Conservation (phyloP, 225 moss, liverwort and hornwort species). For the Marchantia polymorpha region DNA sequence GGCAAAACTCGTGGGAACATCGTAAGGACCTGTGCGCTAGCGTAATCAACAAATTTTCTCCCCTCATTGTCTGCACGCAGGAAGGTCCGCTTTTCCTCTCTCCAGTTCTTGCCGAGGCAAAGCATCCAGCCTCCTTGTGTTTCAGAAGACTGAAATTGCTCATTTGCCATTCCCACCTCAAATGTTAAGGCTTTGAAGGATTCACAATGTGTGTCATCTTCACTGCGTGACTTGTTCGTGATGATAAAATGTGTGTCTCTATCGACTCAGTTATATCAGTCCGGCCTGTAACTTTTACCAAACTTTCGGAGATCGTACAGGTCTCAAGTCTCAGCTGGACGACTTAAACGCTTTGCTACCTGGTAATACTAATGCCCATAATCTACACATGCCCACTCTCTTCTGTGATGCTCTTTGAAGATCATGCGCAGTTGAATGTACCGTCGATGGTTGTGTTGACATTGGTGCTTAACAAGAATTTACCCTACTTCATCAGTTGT, state of each 20-base stretch:
- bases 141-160: background rate
- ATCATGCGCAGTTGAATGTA: background rate
- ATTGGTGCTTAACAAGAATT: background rate
- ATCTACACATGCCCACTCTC: background rate
- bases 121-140: background rate
- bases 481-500: background rate
- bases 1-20: slow-evolving; percentile 49
- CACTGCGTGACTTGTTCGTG: background rate
- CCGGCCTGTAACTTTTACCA: background rate
- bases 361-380: slow-evolving; percentile 14
- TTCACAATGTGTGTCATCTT: background rate
- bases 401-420: background rate
- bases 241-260: background rate
- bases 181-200: background rate
- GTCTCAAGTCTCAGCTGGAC: slow-evolving; percentile 50
- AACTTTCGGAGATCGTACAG: slow-evolving; percentile 17
- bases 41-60: slow-evolving; percentile 44
- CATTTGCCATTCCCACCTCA: background rate
- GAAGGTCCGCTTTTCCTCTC: slow-evolving; percentile 35
- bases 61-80: slow-evolving; percentile 55
- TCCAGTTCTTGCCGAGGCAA: background rate
- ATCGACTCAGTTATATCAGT: background rate
- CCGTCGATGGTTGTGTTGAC: background rate
- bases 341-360: slow-evolving; percentile 44
- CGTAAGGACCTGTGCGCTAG: slow-evolving; percentile 43